Percentiles rank a stretch among this genome's conserved stretches.
Conservation (phyloP, 371 early-diverging fungal genomes). For the Mucor lusitanicus region DNA sequence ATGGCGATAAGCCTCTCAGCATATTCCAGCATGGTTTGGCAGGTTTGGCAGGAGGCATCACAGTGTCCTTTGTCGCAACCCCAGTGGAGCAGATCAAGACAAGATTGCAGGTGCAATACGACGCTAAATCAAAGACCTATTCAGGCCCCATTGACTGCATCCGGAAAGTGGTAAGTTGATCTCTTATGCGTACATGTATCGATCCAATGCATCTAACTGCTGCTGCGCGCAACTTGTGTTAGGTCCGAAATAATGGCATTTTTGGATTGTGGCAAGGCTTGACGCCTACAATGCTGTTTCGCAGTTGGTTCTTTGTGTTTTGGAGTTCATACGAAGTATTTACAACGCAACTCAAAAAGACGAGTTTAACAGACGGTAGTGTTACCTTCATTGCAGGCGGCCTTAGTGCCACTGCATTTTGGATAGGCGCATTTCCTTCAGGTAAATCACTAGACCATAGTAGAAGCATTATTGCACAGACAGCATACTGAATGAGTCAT, state of each 20-base stretch:
- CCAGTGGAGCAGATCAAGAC: slow-evolving; percentile 88
- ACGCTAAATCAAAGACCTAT: slow-evolving; percentile 69
- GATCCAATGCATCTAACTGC: background rate
- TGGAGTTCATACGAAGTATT: slow-evolving; percentile 88
- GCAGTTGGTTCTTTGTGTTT: slow-evolving; percentile 88
- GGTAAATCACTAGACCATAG: slow-evolving; percentile 40
- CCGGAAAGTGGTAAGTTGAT: slow-evolving; percentile 58
- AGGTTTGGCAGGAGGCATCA: slow-evolving; percentile 82
- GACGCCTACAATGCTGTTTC: slow-evolving; percentile 77
- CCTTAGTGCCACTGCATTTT: slow-evolving; percentile 87
- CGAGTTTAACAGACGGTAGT: slow-evolving; percentile 53
- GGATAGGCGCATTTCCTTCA: slow-evolving; percentile 85
- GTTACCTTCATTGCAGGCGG: slow-evolving; percentile 90
- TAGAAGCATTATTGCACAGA: background rate
- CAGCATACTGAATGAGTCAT: slow-evolving; percentile 2
- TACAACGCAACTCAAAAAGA: slow-evolving; percentile 46
- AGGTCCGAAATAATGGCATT: slow-evolving; percentile 74
- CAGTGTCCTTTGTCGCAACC: slow-evolving; percentile 89
- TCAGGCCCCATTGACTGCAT: slow-evolving; percentile 87
- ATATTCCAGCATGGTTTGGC: slow-evolving; percentile 74
- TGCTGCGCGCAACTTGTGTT: background rate
- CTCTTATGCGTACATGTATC: background rate
- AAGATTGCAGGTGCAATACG: slow-evolving; percentile 91
- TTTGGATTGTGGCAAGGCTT: slow-evolving; percentile 85
- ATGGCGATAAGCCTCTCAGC: slow-evolving; percentile 66